These are phyloP conservation scores for Leccinum uliginosum DNA, from an alignment of 768 basidiomycete genomes.

Conservation along the genomic window DNA sequence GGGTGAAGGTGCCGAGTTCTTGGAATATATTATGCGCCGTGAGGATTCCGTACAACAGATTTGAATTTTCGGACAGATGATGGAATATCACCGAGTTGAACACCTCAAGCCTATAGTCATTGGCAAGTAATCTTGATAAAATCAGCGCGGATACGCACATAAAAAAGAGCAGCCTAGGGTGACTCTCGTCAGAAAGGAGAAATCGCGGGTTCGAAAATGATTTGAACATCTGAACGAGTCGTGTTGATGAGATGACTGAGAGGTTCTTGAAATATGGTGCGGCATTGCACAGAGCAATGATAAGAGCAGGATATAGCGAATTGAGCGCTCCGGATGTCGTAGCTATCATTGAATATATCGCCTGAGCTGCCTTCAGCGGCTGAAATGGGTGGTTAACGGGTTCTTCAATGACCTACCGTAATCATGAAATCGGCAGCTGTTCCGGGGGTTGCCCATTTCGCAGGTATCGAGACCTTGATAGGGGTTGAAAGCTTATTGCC, in stretches of 20 bases:
- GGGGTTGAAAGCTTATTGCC: constrained; percentile 64
- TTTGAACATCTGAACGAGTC: constrained; percentile 83
- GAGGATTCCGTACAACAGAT: constrained; percentile 82
- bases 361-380: constrained; percentile 38
- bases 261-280: constrained; percentile 85
- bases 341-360: constrained; percentile 85
- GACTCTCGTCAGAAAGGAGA: constrained; percentile 89
- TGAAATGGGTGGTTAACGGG: constrained; percentile 1
- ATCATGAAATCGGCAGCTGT: constrained; percentile 85
- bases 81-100: constrained; percentile 84
- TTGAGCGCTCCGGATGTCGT: constrained; percentile 79
- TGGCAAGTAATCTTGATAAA: background rate
- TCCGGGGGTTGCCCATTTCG: constrained; percentile 72
- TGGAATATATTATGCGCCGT: constrained; percentile 83
- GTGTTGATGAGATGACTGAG: constrained; percentile 74
- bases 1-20: constrained; percentile 87
- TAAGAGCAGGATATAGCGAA: constrained; percentile 86
- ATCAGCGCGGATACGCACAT: constrained; percentile 47
- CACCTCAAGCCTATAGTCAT: constrained; percentile 66
- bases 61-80: constrained; percentile 79
- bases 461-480: constrained; percentile 60
- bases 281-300: constrained; percentile 84
- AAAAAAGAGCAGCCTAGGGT: constrained; percentile 89
- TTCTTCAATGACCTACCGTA: constrained; percentile 49
- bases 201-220: constrained; percentile 90